Base-by-base conservation (phyloP, 306 rosid genomes). In the Inga leiocalycina region DNA sequence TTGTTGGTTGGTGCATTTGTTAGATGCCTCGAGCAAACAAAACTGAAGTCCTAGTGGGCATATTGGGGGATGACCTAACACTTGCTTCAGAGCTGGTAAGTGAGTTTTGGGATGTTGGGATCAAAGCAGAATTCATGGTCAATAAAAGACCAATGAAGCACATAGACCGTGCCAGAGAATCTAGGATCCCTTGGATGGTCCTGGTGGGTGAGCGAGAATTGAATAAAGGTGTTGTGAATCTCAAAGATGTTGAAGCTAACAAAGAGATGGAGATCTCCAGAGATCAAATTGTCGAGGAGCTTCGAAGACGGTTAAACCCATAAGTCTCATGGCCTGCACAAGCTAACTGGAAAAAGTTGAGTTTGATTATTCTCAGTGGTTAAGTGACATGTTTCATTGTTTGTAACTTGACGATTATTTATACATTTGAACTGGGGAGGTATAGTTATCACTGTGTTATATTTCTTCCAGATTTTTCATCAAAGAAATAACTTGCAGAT, bases 101-200 rank as follows among this genome's bases (percentile, higher is more conserved):
- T 56, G 97, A 94, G 86, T 84, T 96, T 71, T 96, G 99, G 98
- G 85, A 66, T 61, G 92, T 85, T 20, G 79, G 86, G 37, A 83
- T 96, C 76, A 85, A 88, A 39, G 86, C 97, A 3, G 98, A 96
- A 49, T 93, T 54, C 83, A 77, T 88, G 85, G 93, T 90, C 27
- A 85, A 88, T 74, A 96, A 91, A 83, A 90, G 93, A 83, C 20
- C 74, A 49, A 61, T 10, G 51, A 96, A 96, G 84, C 98, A 91
- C 87, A 80, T 91, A 22, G 95, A 94, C 56, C 92, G 91, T 80
- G 99, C 93, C 24, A 85, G 68, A 84, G 97, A 93, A 46, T 91
- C 94, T 37, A 86, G 85, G 80, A 92, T 96, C 59, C 98, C 98
- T n/a, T 93, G 93, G 96, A 93, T 96, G 91, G 78, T 96, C 59